phyloP scores from a whole-genome alignment of 148 eudicot genomes.

The Dianthus caryophyllus region DNA sequence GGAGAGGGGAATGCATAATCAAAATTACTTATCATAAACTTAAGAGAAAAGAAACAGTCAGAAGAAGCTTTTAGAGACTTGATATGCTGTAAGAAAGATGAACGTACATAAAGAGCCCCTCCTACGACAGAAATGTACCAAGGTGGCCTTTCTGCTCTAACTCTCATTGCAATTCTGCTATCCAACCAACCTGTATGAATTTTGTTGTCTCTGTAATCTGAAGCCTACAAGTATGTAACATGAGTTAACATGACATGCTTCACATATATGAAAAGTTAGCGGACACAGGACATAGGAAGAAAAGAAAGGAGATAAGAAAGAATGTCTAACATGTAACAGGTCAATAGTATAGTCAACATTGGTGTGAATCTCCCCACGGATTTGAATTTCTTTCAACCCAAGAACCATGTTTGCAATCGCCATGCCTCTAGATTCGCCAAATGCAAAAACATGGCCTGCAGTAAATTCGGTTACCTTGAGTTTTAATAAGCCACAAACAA shows the following conservation, averaged over 20 bases:
- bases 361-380: conserved; percentile 95
- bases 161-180: conserved; percentile 99
- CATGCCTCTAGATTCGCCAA: conserved; percentile 92
- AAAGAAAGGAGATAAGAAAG: not conserved
- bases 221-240: conserved; percentile 45
- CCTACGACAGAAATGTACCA: conserved; percentile 99
- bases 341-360: conserved; percentile 98
- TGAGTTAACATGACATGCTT: not conserved
- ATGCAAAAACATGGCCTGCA: conserved; percentile 97
- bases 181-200: conserved; percentile 99
- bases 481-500: conserved; percentile 1
- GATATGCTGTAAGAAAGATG: conserved; percentile 1
- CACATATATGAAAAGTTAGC: not conserved
- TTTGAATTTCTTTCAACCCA: conserved; percentile 97
- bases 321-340: conserved; percentile 68
- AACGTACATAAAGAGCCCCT: conserved; percentile 93
- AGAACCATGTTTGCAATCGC: conserved; percentile 99
- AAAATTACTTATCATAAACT: conserved; percentile 1
- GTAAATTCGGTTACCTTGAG: conserved; percentile 7
- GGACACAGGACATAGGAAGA: not conserved
- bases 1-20: conserved; percentile 10
- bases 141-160: conserved; percentile 99
- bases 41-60: not conserved
- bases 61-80: not conserved
- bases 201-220: conserved; percentile 87